Evolutionary conservation across 2,329 filamentous ascomycete genomes (phyloP).

Genomic region (Triangularia verruculosa): DNA sequence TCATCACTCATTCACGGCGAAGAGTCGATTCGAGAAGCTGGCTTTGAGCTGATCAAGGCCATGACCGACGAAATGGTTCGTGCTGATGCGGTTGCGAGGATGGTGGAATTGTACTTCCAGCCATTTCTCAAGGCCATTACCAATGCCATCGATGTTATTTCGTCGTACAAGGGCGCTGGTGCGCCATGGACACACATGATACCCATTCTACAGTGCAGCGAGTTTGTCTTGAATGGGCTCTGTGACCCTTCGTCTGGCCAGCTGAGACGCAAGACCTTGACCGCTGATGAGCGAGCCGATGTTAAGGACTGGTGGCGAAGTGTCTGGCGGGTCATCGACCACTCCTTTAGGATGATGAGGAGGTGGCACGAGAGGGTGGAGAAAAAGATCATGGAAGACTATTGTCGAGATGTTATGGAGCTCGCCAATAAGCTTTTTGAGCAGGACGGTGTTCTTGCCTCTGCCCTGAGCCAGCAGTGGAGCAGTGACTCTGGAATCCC

Average conservation of each 20-base stretch:
- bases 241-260: slow-evolving; percentile 56
- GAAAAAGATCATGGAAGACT: slow-evolving; percentile 79
- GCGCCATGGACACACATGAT: slow-evolving; percentile 57
- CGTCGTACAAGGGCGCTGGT: slow-evolving; percentile 35
- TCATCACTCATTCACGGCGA: slow-evolving; percentile 80
- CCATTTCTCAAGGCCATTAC: slow-evolving; percentile 45
- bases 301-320: slow-evolving; percentile 78
- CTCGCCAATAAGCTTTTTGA: slow-evolving; percentile 83
- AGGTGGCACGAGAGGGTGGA: slow-evolving; percentile 75
- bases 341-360: slow-evolving; percentile 80
- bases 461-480: slow-evolving; percentile 50
- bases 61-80: slow-evolving; percentile 65
- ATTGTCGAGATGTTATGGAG: slow-evolving; percentile 93
- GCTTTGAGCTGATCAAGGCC: slow-evolving; percentile 77
- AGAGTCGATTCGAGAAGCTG: slow-evolving; percentile 72
- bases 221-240: slow-evolving; percentile 55
- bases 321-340: slow-evolving; percentile 77
- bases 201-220: slow-evolving; percentile 55
- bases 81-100: slow-evolving; percentile 46
- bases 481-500: slow-evolving; percentile 18
- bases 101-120: slow-evolving; percentile 45
- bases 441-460: slow-evolving; percentile 79
- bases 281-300: slow-evolving; percentile 59
- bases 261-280: slow-evolving; percentile 53
- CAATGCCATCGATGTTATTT: slow-evolving; percentile 42